Conservation (phyloP, 805 yeast genomes). For the Monosporozyma yasuniensis region DNA sequence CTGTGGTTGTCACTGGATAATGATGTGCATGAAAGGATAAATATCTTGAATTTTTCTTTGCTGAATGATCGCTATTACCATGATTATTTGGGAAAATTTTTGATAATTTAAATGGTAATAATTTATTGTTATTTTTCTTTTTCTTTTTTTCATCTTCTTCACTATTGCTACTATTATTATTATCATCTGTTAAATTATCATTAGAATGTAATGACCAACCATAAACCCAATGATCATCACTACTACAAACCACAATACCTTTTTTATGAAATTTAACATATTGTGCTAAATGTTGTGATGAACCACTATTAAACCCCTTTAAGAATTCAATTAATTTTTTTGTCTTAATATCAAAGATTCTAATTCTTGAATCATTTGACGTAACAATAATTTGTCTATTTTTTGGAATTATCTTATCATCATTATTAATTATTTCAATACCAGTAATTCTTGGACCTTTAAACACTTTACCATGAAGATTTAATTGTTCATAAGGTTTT, state of each 20-base stretch:
- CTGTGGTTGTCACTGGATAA: slow-evolving; percentile 62
- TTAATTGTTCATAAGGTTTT: slow-evolving; percentile 1
- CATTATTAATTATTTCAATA: slow-evolving; percentile 41
- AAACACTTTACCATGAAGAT: slow-evolving; percentile 4
- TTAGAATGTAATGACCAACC: slow-evolving; percentile 50
- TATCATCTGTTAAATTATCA: neutral
- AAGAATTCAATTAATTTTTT: slow-evolving; percentile 53
- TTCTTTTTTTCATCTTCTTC: neutral
- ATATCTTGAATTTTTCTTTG: slow-evolving; percentile 41
- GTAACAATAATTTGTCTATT: slow-evolving; percentile 42
- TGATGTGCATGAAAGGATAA: slow-evolving; percentile 72
- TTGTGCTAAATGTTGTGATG: slow-evolving; percentile 62
- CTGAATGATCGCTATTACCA: neutral
- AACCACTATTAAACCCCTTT: slow-evolving; percentile 63
- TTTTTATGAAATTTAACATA: slow-evolving; percentile 7
- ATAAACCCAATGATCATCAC: slow-evolving; percentile 83
- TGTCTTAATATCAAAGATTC: slow-evolving; percentile 51
- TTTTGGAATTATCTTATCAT: slow-evolving; percentile 3
- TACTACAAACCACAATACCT: slow-evolving; percentile 57
- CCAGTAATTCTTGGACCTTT: slow-evolving; percentile 66
- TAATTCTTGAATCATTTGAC: slow-evolving; percentile 70
- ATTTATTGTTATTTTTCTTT: neutral
- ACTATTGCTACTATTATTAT: too few species aligned
- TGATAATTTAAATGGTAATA: slow-evolving; percentile 1
- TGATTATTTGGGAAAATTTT: neutral